These are phyloP conservation scores for Phaseolus lunatus DNA, from an alignment of 306 rosid species.

Conservation along the genomic window DNA sequence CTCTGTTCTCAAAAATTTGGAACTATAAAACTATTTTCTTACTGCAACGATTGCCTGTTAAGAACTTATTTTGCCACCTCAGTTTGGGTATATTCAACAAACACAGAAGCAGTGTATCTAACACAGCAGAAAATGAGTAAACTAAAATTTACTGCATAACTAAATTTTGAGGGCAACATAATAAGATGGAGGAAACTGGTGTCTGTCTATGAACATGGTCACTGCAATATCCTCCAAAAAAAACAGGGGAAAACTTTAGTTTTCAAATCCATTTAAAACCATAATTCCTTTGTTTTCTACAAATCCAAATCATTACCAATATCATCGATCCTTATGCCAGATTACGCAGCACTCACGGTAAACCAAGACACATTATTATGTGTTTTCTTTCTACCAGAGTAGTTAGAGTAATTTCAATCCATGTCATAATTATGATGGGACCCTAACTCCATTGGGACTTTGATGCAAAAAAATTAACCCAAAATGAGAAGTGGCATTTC, in stretches of 20 bases:
- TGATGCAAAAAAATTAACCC: neutral
- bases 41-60: neutral
- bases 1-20: neutral
- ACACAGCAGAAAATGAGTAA: conserved; percentile 4
- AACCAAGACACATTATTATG: neutral
- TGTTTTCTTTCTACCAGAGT: too few relatives aligned
- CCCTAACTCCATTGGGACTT: neutral
- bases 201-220: neutral
- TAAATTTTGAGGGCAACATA: neutral
- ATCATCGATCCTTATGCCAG: neutral
- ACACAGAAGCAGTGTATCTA: neutral
- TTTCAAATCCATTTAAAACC: neutral
- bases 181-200: neutral
- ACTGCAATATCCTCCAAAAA: neutral
- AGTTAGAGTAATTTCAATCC: neutral
- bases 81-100: neutral
- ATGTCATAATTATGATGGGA: too few relatives aligned
- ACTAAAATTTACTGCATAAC: neutral
- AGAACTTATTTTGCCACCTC: neutral
- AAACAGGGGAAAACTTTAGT: neutral
- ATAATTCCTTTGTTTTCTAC: neutral
- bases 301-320: too few relatives aligned
- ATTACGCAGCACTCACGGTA: neutral
- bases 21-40: neutral
- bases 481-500: neutral